A percentile compares a stretch with the other conserved stretches of the same genome.
Evolutionary conservation across 768 basidiomycete genomes (phyloP).

Genomic region (Boletus pseudopeckii): DNA sequence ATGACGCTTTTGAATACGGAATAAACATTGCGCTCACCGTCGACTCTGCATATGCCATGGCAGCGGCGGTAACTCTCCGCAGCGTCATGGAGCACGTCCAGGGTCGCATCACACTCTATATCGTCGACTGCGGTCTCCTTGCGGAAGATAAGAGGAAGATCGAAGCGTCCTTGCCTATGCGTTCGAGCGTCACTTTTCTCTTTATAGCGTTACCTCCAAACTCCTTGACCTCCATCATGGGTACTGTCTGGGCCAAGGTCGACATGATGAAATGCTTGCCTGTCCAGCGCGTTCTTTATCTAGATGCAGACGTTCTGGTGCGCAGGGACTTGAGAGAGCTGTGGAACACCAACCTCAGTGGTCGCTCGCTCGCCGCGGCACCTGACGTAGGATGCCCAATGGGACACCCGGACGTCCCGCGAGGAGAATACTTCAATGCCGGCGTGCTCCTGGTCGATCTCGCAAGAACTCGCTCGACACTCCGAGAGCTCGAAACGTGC

Average conservation of each 20-base stretch:
- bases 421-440: conserved; percentile 49
- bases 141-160: conserved; percentile 35
- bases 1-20: conserved; percentile 39
- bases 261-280: conserved; percentile 46
- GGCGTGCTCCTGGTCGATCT: conserved; percentile 54
- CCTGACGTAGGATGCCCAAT: conserved; percentile 48
- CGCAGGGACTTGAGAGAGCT: conserved; percentile 37
- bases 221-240: conserved; percentile 27
- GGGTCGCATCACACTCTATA: conserved; percentile 45
- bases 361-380: conserved; percentile 42
- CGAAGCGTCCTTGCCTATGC: conserved; percentile 24
- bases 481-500: conserved; percentile 26
- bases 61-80: conserved; percentile 46
- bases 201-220: conserved; percentile 39
- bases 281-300: conserved; percentile 47
- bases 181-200: conserved; percentile 36
- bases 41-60: conserved; percentile 45
- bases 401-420: conserved; percentile 39
- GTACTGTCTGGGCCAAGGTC: conserved; percentile 48
- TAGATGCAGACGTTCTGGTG: conserved; percentile 52
- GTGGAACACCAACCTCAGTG: conserved; percentile 45
- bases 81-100: conserved; percentile 37
- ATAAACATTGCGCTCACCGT: conserved; percentile 46
- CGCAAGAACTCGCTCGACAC: conserved; percentile 31
- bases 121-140: conserved; percentile 46